phyloP scores from a whole-genome alignment of 306 rosid species.

The Glycyrrhiza uralensis region DNA sequence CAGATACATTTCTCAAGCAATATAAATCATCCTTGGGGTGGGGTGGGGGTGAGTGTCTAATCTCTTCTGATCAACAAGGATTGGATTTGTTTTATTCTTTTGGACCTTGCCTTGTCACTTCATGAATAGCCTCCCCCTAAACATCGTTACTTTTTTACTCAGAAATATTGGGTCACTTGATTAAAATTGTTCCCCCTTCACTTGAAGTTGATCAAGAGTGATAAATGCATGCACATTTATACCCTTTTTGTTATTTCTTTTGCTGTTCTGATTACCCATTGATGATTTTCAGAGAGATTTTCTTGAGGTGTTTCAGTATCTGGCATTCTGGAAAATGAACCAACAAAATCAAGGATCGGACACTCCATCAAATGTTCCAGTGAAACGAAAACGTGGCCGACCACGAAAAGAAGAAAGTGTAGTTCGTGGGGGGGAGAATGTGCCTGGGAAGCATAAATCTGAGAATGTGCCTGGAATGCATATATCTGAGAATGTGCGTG shows the following conservation, averaged over 20 bases:
- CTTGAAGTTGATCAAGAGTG: not conserved
- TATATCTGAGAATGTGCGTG: conserved; percentile 25
- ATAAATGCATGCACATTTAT: not conserved
- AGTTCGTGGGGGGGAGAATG: conserved; percentile 17
- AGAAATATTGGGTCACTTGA: not conserved
- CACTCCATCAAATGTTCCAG: conserved; percentile 28
- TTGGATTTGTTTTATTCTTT: no score
- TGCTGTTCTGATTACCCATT: not conserved
- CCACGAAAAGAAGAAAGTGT: conserved; percentile 53
- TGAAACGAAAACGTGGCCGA: conserved; percentile 69
- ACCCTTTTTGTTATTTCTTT: not conserved
- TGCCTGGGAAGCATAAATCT: conserved; percentile 16
- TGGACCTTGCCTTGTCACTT: not conserved
- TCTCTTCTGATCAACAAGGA: no score
- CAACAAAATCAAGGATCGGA: conserved; percentile 42
- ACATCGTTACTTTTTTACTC: not conserved
- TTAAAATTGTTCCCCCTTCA: not conserved
- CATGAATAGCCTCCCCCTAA: not conserved
- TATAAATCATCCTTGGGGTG: no score
- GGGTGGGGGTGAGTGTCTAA: no score
- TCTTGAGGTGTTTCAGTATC: not conserved
- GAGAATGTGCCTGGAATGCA: conserved; percentile 23
- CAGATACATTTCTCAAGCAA: no score
- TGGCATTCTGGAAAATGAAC: conserved; percentile 39
- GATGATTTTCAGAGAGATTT: conserved; percentile 22